phyloP scores from a whole-genome alignment of 1,284 basidiomycete genomes.

The Chalciporus sp. region DNA sequence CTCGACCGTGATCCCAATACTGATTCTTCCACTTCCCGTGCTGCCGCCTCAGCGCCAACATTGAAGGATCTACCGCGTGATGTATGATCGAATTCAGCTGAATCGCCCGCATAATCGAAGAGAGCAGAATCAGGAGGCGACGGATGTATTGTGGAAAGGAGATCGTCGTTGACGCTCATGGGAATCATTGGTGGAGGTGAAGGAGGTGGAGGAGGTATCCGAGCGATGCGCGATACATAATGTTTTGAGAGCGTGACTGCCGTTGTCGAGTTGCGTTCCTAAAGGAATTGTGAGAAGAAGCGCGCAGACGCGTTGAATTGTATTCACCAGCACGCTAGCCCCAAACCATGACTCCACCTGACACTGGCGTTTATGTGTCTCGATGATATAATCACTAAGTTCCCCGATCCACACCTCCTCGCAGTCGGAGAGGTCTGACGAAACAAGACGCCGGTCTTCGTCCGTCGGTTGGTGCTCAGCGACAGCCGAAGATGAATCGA shows the following conservation, averaged over 20 bases:
- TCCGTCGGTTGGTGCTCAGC: constrained; percentile 45
- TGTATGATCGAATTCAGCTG: constrained; percentile 26
- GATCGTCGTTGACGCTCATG: constrained; percentile 42
- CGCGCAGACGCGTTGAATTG: neutral
- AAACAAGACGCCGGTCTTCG: constrained; percentile 51
- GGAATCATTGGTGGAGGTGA: constrained; percentile 45
- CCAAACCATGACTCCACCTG: constrained; percentile 75
- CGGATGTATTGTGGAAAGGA: constrained; percentile 38
- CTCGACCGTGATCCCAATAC: constrained; percentile 33
- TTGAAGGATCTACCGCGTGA: constrained; percentile 29
- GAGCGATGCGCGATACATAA: constrained; percentile 65
- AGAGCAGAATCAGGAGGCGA: constrained; percentile 32
- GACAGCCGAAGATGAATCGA: constrained; percentile 35
- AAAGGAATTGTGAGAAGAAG: constrained; percentile 15
- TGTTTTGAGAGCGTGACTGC: constrained; percentile 63
- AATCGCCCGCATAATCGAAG: constrained; percentile 33
- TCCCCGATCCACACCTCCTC: constrained; percentile 73
- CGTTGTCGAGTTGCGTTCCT: constrained; percentile 70
- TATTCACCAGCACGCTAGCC: constrained; percentile 57
- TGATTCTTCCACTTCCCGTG: constrained; percentile 46
- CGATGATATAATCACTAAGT: constrained; percentile 64
- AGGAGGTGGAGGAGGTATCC: constrained; percentile 55
- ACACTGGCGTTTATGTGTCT: constrained; percentile 70
- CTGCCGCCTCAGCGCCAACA: constrained; percentile 42
- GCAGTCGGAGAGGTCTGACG: constrained; percentile 79